These are phyloP conservation scores for Medicago truncatula DNA, from an alignment of 306 rosid species.

Conservation along the genomic window MtrunA17r5.0-ANR NC_053044.1:53333001-53333500, in stretches of 20 bases:
- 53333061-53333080: too few species aligned
- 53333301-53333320: neutral
- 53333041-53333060: too few species aligned
- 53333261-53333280: neutral
- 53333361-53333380: neutral
- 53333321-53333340: slow-evolving; percentile 10
- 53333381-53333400: neutral
- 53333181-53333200: neutral
- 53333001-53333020: too few species aligned
- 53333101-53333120: too few species aligned
- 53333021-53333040: too few species aligned
- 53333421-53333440: neutral
- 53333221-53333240: neutral
- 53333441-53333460: neutral
- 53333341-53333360: neutral
- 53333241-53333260: too few species aligned
- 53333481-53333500: slow-evolving; percentile 31
- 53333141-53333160: too few species aligned
- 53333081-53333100: too few species aligned
- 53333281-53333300: neutral
- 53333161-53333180: too few species aligned
- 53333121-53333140: too few species aligned
- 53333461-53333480: neutral
- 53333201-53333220: too few species aligned
- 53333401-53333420: neutral